A percentile compares a stretch with the other conserved stretches of the same genome.
Conservation (phyloP, 2,329 filamentous ascomycete genomes). For the Phialemoniopsis sp. region DNA sequence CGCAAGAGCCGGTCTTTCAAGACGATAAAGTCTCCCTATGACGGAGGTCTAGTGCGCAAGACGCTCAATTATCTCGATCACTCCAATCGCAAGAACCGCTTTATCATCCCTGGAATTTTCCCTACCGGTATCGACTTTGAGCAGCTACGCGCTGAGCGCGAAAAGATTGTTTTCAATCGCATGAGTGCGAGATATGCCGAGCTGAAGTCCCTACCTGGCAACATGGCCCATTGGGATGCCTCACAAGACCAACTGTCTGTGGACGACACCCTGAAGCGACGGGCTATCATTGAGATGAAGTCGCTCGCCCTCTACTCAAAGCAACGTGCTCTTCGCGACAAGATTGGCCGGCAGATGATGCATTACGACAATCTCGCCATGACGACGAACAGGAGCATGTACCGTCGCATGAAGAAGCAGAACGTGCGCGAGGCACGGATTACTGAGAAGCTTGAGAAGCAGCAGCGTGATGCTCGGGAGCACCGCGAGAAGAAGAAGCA, state of each 20-base stretch:
- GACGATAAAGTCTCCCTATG: constrained; percentile 72
- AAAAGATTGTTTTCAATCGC: constrained; percentile 84
- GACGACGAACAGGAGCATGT: constrained; percentile 88
- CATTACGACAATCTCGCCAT: constrained; percentile 95
- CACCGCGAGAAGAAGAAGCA: constrained; percentile 98
- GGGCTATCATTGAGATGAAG: constrained; percentile 94
- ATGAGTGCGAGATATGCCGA: constrained; percentile 82
- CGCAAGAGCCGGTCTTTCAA: constrained; percentile 57
- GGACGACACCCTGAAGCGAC: constrained; percentile 80
- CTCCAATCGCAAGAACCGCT: constrained; percentile 67
- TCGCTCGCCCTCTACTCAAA: constrained; percentile 82
- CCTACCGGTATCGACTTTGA: constrained; percentile 86
- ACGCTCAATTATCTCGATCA: constrained; percentile 79
- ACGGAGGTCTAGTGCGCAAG: constrained; percentile 43
- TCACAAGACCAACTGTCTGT: constrained; percentile 62
- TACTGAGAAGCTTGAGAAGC: constrained; percentile 98
- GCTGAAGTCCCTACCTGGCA: constrained; percentile 77
- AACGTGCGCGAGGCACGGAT: constrained; percentile 91
- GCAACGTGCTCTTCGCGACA: constrained; percentile 80
- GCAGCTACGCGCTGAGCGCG: constrained; percentile 78
- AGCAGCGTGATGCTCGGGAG: constrained; percentile 93
- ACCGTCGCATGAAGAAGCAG: constrained; percentile 96
- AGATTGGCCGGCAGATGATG: constrained; percentile 87
- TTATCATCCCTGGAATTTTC: constrained; percentile 82
- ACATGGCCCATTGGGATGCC: constrained; percentile 83